phyloP scores from a whole-genome alignment of 148 eudicot species.

The Dysphania ambrosioides region DNA sequence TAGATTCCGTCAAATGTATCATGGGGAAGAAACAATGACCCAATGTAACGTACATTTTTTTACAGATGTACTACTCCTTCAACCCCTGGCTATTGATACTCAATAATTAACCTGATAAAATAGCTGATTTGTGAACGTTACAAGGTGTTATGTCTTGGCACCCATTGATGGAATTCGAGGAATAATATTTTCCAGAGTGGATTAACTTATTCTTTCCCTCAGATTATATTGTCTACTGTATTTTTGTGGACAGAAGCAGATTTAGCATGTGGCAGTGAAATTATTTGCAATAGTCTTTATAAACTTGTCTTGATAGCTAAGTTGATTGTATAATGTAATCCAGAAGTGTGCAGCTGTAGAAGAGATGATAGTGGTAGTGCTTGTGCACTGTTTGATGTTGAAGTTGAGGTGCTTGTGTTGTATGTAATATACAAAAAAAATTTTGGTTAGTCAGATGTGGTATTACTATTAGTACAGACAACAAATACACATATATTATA shows the following conservation, averaged over 20 bases:
- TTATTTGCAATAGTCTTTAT: background rate
- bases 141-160: background rate
- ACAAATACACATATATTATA: no score
- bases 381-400: no score
- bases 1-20: constrained; percentile 51
- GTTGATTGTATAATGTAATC: background rate
- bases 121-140: background rate
- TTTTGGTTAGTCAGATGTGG: no score
- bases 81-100: background rate
- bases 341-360: no score
- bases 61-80: background rate
- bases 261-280: background rate
- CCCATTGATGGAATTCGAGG: background rate
- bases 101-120: constrained; percentile 7
- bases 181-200: background rate
- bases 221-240: background rate
- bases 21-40: constrained; percentile 34
- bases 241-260: constrained; percentile 2
- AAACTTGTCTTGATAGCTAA: no score
- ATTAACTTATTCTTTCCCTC: background rate
- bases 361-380: no score
- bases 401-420: no score
- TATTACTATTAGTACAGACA: no score
- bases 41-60: constrained; percentile 5
- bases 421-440: no score